These are phyloP conservation scores for Pythium aquatile DNA, from an alignment of 352 stramenopile genomes.

Conservation along the genomic window DNA sequence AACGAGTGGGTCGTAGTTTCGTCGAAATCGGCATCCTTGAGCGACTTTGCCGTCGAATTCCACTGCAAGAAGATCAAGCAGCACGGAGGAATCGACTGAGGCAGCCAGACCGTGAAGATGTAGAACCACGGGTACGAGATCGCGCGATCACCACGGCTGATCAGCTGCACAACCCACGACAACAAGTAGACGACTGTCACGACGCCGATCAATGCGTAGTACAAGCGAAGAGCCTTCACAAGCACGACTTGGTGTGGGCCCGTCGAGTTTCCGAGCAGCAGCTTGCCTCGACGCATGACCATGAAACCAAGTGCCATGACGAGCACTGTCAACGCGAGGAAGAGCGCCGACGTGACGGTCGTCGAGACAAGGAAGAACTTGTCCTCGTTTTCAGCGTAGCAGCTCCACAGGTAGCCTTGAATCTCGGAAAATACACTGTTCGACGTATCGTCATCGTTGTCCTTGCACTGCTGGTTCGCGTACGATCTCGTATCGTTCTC, in stretches of 20 bases:
- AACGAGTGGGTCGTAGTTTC: slow-evolving; percentile 38
- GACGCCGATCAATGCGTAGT: slow-evolving; percentile 84
- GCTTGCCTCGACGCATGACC: slow-evolving; percentile 82
- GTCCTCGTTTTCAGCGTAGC: slow-evolving; percentile 69
- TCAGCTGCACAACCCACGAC: slow-evolving; percentile 82
- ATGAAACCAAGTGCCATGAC: slow-evolving; percentile 84
- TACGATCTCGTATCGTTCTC: slow-evolving; percentile 69
- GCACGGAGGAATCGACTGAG: slow-evolving; percentile 80
- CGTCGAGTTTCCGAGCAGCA: slow-evolving; percentile 68
- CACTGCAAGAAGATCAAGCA: slow-evolving; percentile 88
- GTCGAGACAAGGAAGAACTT: slow-evolving; percentile 80
- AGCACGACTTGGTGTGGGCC: slow-evolving; percentile 73
- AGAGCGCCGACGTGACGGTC: slow-evolving; percentile 77
- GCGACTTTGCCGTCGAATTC: slow-evolving; percentile 83
- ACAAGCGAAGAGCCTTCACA: slow-evolving; percentile 82
- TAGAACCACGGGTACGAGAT: slow-evolving; percentile 89
- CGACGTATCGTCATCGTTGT: slow-evolving; percentile 39
- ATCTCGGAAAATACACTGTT: slow-evolving; percentile 85
- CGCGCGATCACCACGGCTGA: slow-evolving; percentile 49
- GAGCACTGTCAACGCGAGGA: slow-evolving; percentile 68
- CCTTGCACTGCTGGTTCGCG: slow-evolving; percentile 80
- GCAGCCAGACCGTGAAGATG: slow-evolving; percentile 87
- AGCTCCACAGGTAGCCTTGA: slow-evolving; percentile 80
- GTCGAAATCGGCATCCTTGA: slow-evolving; percentile 63
- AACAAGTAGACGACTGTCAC: slow-evolving; percentile 84